A percentile compares a stretch with the other conserved stretches of the same genome.
These are phyloP conservation scores for Knufia fluminis DNA, from an alignment of 2,329 filamentous ascomycete genomes.

Conservation along the genomic window DNA sequence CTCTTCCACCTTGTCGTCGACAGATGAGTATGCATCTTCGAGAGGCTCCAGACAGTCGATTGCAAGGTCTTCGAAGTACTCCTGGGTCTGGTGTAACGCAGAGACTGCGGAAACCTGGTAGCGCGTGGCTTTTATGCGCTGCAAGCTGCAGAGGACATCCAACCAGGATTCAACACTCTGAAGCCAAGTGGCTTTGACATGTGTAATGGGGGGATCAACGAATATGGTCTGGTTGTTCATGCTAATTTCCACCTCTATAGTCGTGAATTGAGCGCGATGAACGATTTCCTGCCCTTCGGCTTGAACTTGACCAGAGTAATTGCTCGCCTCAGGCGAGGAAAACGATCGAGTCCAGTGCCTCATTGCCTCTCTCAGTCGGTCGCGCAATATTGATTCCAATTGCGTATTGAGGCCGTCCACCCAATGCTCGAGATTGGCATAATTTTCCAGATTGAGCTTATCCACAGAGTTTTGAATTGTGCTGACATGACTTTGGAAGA, in stretches of 20 bases:
- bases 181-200: constrained; percentile 87
- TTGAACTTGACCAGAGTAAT: constrained; percentile 23
- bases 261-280: constrained; percentile 34
- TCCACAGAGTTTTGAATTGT: constrained; percentile 87
- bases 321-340: constrained; percentile 40
- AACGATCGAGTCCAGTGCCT: constrained; percentile 82
- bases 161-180: constrained; percentile 89
- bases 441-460: constrained; percentile 92
- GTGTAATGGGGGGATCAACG: constrained; percentile 85
- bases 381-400: constrained; percentile 69
- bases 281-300: constrained; percentile 11
- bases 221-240: constrained; percentile 99
- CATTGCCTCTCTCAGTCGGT: constrained; percentile 77
- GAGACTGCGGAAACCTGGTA: constrained; percentile 80
- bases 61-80: constrained; percentile 75
- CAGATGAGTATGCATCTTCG: constrained; percentile 66
- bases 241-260: constrained; percentile 77
- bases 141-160: constrained; percentile 80
- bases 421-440: constrained; percentile 86
- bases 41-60: constrained; percentile 72
- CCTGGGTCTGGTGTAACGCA: constrained; percentile 48
- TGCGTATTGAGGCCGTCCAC: constrained; percentile 77
- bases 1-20: constrained; percentile 72
- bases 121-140: constrained; percentile 86
- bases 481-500: constrained; percentile 72